These are phyloP conservation scores for Rhodotorula sp. DNA, from an alignment of 1,284 basidiomycete species.

Conservation along the genomic window DNA sequence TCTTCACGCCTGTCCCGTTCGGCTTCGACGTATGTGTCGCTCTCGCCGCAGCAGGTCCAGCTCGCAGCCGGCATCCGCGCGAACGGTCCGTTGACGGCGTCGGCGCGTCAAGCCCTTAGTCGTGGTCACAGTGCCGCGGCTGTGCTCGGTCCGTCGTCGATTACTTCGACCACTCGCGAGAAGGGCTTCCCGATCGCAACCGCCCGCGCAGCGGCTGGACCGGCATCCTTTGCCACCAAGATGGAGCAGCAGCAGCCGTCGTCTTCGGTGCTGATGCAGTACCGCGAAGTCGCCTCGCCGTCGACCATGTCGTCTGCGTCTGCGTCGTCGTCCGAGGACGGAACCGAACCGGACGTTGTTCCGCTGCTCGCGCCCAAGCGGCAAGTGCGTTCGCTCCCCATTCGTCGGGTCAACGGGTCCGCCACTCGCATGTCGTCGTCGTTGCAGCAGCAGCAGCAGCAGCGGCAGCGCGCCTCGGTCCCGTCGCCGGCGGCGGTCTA, in stretches of 20 bases:
- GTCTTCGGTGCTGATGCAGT: neutral
- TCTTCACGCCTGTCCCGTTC: neutral
- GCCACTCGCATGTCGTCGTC: neutral
- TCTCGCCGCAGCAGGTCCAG: neutral
- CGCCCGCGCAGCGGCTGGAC: neutral
- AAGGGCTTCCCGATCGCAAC: conserved; percentile 20
- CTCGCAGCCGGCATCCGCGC: neutral
- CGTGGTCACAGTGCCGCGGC: neutral
- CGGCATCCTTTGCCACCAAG: too few species aligned
- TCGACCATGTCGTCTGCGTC: neutral
- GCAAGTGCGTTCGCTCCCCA: conserved; percentile 16
- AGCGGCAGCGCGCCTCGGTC: neutral
- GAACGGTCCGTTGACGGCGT: neutral
- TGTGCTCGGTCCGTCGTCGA: neutral
- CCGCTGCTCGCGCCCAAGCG: neutral
- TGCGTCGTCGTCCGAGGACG: neutral
- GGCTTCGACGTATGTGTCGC: neutral
- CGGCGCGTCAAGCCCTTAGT: neutral
- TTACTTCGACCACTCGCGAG: neutral
- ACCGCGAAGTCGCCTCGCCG: conserved; percentile 2
- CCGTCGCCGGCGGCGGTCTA: neutral
- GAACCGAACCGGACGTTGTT: neutral
- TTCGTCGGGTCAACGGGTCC: neutral
- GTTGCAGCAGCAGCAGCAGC: too few species aligned
- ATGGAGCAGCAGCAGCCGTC: neutral